Conservation (phyloP, 352 stramenopile genomes). For the Thraustotheca clavata region DNA sequence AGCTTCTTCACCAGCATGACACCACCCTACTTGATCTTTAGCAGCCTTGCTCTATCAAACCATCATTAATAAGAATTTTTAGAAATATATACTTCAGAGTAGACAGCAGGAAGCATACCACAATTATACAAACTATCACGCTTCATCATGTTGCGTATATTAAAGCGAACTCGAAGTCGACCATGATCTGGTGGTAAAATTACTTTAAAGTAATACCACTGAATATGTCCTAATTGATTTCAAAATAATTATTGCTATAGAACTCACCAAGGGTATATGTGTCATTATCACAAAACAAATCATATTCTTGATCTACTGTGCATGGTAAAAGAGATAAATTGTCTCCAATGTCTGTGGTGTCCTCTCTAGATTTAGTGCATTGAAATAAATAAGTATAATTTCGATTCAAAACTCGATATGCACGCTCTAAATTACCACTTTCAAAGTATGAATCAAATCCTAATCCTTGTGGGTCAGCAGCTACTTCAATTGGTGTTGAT, state of each 20-base stretch:
- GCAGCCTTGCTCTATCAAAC: conserved; percentile 1
- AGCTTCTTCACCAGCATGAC: conserved; percentile 55
- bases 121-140: conserved; percentile 78
- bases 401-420: conserved; percentile 46
- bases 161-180: conserved; percentile 57
- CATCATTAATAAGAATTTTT: not conserved
- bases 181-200: conserved; percentile 24
- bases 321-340: not conserved
- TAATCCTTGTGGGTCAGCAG: conserved; percentile 25
- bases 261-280: conserved; percentile 44
- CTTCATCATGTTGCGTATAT: conserved; percentile 85
- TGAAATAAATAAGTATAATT: conserved; percentile 29
- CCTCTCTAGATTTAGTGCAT: conserved; percentile 11
- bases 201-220: conserved; percentile 86
- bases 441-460: conserved; percentile 61
- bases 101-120: conserved; percentile 77
- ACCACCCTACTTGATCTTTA: conserved; percentile 35
- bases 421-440: conserved; percentile 65
- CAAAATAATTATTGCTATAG: not conserved
- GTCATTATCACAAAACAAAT: conserved; percentile 66
- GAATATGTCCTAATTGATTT: conserved; percentile 39
- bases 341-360: not conserved
- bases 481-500: not conserved
- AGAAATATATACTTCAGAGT: conserved; percentile 28
- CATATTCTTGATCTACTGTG: conserved; percentile 40